Conservation (phyloP, 306 rosid genomes). For the Gillenia trifoliata region DNA sequence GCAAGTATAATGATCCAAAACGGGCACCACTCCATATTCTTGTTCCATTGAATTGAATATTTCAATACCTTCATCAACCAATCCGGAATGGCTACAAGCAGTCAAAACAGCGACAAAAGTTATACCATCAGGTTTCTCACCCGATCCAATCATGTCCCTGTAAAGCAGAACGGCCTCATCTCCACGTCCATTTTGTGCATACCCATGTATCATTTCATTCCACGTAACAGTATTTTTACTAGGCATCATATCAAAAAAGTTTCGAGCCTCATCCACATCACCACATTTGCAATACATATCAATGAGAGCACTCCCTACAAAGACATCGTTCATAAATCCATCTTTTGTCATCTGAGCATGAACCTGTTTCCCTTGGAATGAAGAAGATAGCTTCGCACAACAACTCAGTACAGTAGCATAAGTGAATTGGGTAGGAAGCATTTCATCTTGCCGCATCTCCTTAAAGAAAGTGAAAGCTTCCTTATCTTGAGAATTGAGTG, state of each 20-base stretch:
- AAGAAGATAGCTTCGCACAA: conserved; percentile 68
- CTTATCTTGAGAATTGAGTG: conserved; percentile 51
- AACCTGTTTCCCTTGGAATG: conserved; percentile 58
- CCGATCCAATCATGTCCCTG: conserved; percentile 47
- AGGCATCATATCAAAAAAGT: conserved; percentile 44
- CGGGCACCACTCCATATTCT: conserved; percentile 43
- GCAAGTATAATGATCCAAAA: conserved; percentile 68
- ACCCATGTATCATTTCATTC: conserved; percentile 84
- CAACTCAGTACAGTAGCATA: conserved; percentile 52
- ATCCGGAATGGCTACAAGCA: conserved; percentile 77
- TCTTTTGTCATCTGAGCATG: conserved; percentile 62
- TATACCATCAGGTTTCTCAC: conserved; percentile 56
- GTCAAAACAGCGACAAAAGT: conserved; percentile 63
- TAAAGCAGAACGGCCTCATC: conserved; percentile 57
- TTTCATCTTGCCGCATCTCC: conserved; percentile 44
- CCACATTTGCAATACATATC: conserved; percentile 84
- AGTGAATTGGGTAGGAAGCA: conserved; percentile 56
- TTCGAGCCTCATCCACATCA: conserved; percentile 42
- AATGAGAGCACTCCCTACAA: conserved; percentile 67
- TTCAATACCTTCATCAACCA: conserved; percentile 62
- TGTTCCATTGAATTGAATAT: conserved; percentile 60
- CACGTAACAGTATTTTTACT: conserved; percentile 57
- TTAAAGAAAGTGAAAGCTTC: conserved; percentile 57
- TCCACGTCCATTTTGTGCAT: conserved; percentile 73
- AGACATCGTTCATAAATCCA: conserved; percentile 47